These are phyloP conservation scores for Mycogone perniciosa DNA, from an alignment of 2,329 filamentous ascomycete species.

Conservation along the genomic window DNA sequence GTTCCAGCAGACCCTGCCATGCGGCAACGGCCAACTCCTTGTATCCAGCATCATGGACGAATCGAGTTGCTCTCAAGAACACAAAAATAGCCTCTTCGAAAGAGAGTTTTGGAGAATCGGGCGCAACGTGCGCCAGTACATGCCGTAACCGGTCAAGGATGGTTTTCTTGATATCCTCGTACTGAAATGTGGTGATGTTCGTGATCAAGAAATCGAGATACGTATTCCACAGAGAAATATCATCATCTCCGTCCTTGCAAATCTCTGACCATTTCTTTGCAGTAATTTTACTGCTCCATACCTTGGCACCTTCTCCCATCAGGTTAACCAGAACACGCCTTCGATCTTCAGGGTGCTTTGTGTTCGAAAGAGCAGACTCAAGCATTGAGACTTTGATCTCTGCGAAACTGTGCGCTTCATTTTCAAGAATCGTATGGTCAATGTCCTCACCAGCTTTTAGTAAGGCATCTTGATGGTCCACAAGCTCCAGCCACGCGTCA, in stretches of 20 bases:
- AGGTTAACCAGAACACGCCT: constrained; percentile 60
- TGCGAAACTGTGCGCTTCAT: constrained; percentile 62
- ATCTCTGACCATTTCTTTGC: constrained; percentile 57
- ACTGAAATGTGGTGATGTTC: constrained; percentile 58
- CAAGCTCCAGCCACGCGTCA: constrained; percentile 70
- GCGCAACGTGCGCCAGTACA: constrained; percentile 10
- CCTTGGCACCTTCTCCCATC: constrained; percentile 65
- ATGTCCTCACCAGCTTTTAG: constrained; percentile 43
- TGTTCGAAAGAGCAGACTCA: constrained; percentile 64
- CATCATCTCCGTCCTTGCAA: constrained; percentile 20
- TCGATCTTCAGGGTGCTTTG: constrained; percentile 39
- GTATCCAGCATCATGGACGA: constrained; percentile 72
- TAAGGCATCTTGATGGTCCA: constrained; percentile 68
- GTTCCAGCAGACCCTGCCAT: constrained; percentile 79
- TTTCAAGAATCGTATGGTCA: constrained; percentile 42
- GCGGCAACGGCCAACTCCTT: constrained; percentile 67
- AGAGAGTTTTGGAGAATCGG: constrained; percentile 1
- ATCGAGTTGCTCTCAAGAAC: constrained; percentile 65
- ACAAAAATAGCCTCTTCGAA: constrained; percentile 52
- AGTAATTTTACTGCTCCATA: constrained; percentile 63
- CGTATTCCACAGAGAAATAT: constrained; percentile 62
- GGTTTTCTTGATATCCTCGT: constrained; percentile 55
- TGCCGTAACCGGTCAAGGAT: constrained; percentile 47
- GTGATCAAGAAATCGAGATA: constrained; percentile 70
- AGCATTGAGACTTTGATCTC: constrained; percentile 77